Conservation (phyloP, 768 basidiomycete species). For the Phylloporus rhodoxanthus region DNA sequence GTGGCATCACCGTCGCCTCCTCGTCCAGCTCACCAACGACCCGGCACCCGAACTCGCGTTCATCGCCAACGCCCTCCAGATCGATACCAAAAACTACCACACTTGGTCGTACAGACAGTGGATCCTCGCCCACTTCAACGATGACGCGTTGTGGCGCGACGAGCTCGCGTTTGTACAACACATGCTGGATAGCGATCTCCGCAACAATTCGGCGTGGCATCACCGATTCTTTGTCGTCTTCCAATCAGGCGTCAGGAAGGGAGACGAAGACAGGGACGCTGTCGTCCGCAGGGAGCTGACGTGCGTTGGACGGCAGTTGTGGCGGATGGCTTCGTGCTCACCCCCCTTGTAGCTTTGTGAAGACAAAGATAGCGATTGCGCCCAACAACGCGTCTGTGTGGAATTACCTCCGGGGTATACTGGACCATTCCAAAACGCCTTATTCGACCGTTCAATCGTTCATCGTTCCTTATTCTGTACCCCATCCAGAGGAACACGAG, state of each 20-base stretch:
- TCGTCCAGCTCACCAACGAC: conserved; percentile 51
- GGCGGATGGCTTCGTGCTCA: not conserved
- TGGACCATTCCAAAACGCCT: conserved; percentile 56
- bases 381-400: conserved; percentile 94
- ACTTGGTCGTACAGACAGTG: conserved; percentile 99
- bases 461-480: conserved; percentile 55
- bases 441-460: conserved; percentile 53
- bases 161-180: conserved; percentile 73
- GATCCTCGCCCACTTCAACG: conserved; percentile 80
- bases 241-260: conserved; percentile 53
- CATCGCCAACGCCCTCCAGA: conserved; percentile 62
- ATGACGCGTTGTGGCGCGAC: conserved; percentile 60
- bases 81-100: conserved; percentile 95
- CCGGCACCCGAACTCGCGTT: conserved; percentile 72
- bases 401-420: conserved; percentile 92
- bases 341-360: conserved; percentile 54
- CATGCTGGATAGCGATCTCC: conserved; percentile 67
- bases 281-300: conserved; percentile 64
- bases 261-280: conserved; percentile 56
- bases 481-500: conserved; percentile 26
- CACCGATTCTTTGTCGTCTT: conserved; percentile 89
- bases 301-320: conserved; percentile 43
- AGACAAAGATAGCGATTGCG: conserved; percentile 75
- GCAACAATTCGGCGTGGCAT: conserved; percentile 98
- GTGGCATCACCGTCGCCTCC: conserved; percentile 86